Percentiles rank a stretch among this genome's conserved stretches.
phyloP scores from a whole-genome alignment of 148 eudicot genomes.

The Vaccinium corymbosum region DNA sequence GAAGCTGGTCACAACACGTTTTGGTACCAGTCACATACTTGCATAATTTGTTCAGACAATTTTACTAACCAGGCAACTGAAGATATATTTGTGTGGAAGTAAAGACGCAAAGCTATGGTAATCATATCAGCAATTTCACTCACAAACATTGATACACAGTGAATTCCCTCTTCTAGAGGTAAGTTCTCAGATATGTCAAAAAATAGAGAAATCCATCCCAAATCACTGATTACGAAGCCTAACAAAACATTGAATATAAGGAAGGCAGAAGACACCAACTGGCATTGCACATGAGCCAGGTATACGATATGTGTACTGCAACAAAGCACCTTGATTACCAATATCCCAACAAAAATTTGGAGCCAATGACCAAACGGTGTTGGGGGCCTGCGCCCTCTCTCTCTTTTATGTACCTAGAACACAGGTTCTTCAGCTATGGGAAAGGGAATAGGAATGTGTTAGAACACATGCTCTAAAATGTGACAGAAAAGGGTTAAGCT shows the following conservation, averaged over 20 bases:
- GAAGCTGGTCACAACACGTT: not conserved
- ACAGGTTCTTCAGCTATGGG: not conserved
- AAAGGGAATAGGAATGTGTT: not conserved
- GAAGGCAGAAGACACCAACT: no score
- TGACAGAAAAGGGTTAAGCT: not conserved
- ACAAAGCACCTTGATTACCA: not conserved
- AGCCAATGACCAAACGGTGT: not conserved
- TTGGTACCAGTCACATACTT: not conserved
- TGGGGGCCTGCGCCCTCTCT: not conserved
- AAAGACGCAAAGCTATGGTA: not conserved
- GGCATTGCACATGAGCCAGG: no score
- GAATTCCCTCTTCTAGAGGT: not conserved
- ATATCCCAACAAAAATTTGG: not conserved
- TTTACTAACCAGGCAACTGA: not conserved
- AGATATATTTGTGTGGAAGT: not conserved
- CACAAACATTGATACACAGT: not conserved
- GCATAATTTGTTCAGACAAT: not conserved
- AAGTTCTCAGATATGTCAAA: not conserved
- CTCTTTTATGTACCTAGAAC: not conserved
- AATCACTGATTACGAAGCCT: not conserved
- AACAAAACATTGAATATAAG: not conserved
- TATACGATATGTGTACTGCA: no score
- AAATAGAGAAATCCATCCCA: not conserved
- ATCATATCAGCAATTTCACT: not conserved
- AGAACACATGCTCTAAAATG: not conserved